phyloP scores from a whole-genome alignment of 306 rosid species.

The Lathyrus aphaca region DNA sequence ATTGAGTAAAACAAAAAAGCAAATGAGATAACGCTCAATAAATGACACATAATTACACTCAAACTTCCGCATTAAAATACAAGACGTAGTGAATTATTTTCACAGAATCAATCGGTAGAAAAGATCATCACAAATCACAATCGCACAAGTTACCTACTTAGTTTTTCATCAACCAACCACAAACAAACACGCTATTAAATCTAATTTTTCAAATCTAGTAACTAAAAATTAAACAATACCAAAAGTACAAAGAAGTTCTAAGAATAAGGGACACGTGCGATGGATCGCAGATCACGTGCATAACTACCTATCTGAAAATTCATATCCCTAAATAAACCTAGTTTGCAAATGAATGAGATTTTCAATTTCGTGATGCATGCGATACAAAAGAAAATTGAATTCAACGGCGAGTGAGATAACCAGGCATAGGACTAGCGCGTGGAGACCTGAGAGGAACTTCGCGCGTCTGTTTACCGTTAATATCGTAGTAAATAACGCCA shows the following conservation, averaged over 20 bases:
- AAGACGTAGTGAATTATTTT: too few relatives aligned
- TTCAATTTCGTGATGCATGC: neutral
- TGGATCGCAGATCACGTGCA: neutral
- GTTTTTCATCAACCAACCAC: constrained; percentile 3
- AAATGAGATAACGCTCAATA: neutral
- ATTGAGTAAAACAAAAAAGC: too few relatives aligned
- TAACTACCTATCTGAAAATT: neutral
- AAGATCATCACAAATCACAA: too few relatives aligned
- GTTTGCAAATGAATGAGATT: neutral
- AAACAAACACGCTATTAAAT: neutral
- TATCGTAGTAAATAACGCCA: constrained; percentile 74
- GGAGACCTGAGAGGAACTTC: constrained; percentile 72
- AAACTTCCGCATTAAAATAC: neutral
- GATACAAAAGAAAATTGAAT: neutral
- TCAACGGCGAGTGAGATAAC: constrained; percentile 55
- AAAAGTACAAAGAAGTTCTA: neutral
- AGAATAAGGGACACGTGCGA: neutral
- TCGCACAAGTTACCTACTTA: too few relatives aligned
- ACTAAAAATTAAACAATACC: neutral
- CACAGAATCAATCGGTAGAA: too few relatives aligned
- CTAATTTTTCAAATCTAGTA: neutral
- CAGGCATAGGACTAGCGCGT: constrained; percentile 89
- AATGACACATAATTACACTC: neutral
- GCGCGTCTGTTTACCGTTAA: constrained; percentile 54
- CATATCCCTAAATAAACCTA: neutral